Evolutionary conservation across 352 stramenopile genomes (phyloP).

Genomic region (Phytophthora syringae): DNA sequence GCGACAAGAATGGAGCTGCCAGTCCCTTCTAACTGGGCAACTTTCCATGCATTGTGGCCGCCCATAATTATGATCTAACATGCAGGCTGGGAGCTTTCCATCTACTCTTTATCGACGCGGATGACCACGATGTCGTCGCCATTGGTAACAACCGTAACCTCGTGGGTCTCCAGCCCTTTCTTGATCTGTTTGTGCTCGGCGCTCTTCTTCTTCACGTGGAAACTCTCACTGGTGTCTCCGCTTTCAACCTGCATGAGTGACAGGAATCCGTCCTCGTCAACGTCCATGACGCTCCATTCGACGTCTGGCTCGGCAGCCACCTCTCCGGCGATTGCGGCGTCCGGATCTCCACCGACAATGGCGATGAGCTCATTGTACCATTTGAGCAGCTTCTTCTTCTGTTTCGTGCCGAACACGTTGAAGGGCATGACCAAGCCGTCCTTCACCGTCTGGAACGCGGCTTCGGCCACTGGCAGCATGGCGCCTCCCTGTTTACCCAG

Average conservation of each 20-base stretch:
- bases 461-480: constrained; percentile 60
- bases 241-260: constrained; percentile 70
- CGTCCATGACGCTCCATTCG: constrained; percentile 72
- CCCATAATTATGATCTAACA: constrained; percentile 39
- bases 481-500: constrained; percentile 59
- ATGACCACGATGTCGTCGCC: constrained; percentile 63
- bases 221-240: constrained; percentile 71
- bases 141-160: constrained; percentile 60
- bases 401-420: constrained; percentile 79
- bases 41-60: constrained; percentile 8
- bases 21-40: constrained; percentile 33
- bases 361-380: constrained; percentile 87
- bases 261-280: constrained; percentile 81
- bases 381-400: constrained; percentile 85
- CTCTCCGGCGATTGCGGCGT: constrained; percentile 31
- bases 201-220: constrained; percentile 76
- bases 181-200: constrained; percentile 77
- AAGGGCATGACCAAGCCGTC: constrained; percentile 87
- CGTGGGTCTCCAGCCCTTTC: constrained; percentile 58
- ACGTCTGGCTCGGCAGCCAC: constrained; percentile 22
- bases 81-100: constrained; percentile 18
- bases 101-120: constrained; percentile 39
- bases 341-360: constrained; percentile 54
- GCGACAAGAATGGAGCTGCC: constrained; percentile 64
- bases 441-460: constrained; percentile 73